Percentiles rank a stretch among this genome's conserved stretches.
Conservation (phyloP, 208 protist genomes). For the Trypanosoma cruzi region DNA sequence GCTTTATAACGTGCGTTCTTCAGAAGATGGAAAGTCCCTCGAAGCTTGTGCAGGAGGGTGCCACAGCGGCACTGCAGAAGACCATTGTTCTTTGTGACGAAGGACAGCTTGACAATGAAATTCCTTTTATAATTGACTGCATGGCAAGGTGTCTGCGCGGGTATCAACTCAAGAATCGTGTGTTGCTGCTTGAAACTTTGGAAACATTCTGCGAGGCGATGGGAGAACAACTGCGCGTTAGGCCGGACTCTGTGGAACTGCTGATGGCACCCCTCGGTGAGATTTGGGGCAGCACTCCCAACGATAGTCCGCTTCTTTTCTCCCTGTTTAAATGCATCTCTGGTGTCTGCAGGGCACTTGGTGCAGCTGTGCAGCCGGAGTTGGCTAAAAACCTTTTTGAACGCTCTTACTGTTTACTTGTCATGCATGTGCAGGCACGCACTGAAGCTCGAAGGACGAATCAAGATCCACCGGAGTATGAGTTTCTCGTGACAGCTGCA, state of each 20-base stretch:
- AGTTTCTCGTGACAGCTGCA: slow-evolving; percentile 75
- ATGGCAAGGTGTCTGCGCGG: slow-evolving; percentile 62
- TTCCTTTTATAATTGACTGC: slow-evolving; percentile 43
- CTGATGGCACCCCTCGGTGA: slow-evolving; percentile 63
- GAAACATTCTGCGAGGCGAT: slow-evolving; percentile 59
- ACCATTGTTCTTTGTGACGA: slow-evolving; percentile 49
- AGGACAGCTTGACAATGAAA: slow-evolving; percentile 41
- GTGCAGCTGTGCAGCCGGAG: slow-evolving; percentile 57
- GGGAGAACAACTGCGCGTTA: slow-evolving; percentile 44
- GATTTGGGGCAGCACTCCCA: slow-evolving; percentile 60
- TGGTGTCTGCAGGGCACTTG: slow-evolving; percentile 60
- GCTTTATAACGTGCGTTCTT: slow-evolving; percentile 52
- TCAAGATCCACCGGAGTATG: slow-evolving; percentile 56
- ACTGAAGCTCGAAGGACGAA: slow-evolving; percentile 31
- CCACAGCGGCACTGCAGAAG: slow-evolving; percentile 62
- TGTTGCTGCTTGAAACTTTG: slow-evolving; percentile 78
- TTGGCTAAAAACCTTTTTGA: slow-evolving; percentile 77
- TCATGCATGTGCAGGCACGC: slow-evolving; percentile 59
- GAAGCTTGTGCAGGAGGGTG: slow-evolving; percentile 79
- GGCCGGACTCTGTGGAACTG: slow-evolving; percentile 35
- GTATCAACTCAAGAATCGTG: slow-evolving; percentile 91
- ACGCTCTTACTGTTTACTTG: slow-evolving; percentile 58
- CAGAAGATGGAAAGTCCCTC: slow-evolving; percentile 85
- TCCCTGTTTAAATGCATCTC: slow-evolving; percentile 84
- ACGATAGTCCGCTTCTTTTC: slow-evolving; percentile 80